Conservation (phyloP, 2,329 filamentous ascomycete species). For the Endothia cerciana region DNA sequence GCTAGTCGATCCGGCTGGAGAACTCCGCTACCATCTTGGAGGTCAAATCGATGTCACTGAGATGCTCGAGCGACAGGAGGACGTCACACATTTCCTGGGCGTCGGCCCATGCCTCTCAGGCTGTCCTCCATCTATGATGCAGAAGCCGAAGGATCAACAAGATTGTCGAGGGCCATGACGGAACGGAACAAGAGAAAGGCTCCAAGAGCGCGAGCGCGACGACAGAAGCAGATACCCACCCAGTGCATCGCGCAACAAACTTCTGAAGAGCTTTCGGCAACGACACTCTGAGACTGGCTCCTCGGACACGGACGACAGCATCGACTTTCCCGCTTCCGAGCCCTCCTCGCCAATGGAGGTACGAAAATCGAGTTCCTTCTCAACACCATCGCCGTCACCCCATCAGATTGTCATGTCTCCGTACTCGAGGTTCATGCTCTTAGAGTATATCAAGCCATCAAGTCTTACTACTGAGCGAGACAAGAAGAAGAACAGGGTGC, state of each 20-base stretch:
- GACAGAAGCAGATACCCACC: conserved; percentile 19
- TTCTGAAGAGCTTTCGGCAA: conserved; percentile 20
- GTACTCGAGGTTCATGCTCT: conserved; percentile 21
- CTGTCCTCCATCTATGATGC: not conserved
- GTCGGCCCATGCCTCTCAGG: conserved; percentile 5
- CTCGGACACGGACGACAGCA: conserved; percentile 6
- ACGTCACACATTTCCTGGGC: conserved; percentile 9
- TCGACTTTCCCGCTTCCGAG: conserved; percentile 8
- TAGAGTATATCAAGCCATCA: conserved; percentile 12
- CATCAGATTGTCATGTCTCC: conserved; percentile 19
- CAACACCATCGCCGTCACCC: not conserved
- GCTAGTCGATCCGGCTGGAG: conserved; percentile 7
- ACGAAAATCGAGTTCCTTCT: not conserved
- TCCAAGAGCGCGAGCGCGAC: not conserved
- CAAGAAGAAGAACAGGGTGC: conserved; percentile 14
- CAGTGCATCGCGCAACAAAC: conserved; percentile 19
- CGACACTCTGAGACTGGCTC: conserved; percentile 2
- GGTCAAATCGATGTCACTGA: conserved; percentile 24
- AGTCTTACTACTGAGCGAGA: not conserved
- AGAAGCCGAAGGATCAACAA: not conserved
- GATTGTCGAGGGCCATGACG: conserved; percentile 10
- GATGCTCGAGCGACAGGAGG: conserved; percentile 18
- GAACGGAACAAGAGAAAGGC: not conserved
- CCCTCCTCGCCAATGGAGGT: conserved; percentile 16
- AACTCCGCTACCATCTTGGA: conserved; percentile 16